Base-by-base conservation (phyloP, 2,329 filamentous ascomycete species). In the Diaporthe amygdali region DNA sequence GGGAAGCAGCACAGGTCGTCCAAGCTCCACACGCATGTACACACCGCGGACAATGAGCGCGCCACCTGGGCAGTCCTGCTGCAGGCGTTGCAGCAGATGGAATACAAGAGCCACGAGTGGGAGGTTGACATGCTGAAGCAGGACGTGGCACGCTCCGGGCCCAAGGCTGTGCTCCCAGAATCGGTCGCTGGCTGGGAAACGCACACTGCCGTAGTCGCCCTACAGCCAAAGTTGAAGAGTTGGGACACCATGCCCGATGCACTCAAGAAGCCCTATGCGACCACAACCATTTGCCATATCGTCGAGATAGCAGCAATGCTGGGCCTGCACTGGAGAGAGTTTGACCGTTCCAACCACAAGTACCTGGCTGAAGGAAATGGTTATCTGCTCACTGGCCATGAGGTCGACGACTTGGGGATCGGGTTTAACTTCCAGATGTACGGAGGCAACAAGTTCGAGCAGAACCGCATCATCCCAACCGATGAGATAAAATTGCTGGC, bases 271-370 rank as follows among this genome's bases (percentile, higher is more conserved):
- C 86, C 86, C 0, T 88, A 87, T 63, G 86, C 86, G 3, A 88
- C 85, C 0, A 88, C 84, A 0, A 86, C 87, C n/a, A 86, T 89
- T 72, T 88, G 84, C 68, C 87, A 89, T 73, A 77, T 89, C 4
- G 78, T 89, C 37, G 87, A 89, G 79, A 85, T 89, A 71, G 82
- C 86, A 32, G 86, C 86, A 5, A 84, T 86, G 70, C 79, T 89
- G 20, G 87, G 88, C 9, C 82, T 90, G 9, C 84, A 90, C 77
- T 90, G 88, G 88, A 88, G 86, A 73, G 85, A 87, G 68, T 90
- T 90, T 74, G 86, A 89, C 74, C 82, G 86, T 41, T 83, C 78
- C 10, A 79, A 78, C 15, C 85, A 89, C 74, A 84, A 84, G 22
- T 86, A 89, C 63, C 84, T 84, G n/a, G 87, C 84, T 5, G 87